A percentile compares a stretch with the other conserved stretches of the same genome.
Evolutionary conservation across 495 filamentous ascomycete genomes (phyloP).

Genomic region (Trypethelium eluteriae): DNA sequence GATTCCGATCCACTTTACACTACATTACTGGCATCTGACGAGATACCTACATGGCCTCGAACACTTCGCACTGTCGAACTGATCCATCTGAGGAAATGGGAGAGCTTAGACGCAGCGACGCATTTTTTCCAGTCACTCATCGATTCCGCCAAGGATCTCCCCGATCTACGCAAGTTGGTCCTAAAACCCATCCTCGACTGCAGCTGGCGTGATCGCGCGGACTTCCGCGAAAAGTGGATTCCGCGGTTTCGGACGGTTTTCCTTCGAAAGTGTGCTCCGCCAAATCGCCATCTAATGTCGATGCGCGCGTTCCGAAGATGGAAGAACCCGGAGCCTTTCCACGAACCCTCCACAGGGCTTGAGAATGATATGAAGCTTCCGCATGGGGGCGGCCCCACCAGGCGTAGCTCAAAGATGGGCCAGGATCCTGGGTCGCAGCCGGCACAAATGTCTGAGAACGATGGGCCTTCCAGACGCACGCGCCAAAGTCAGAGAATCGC

Average conservation of each 20-base stretch:
- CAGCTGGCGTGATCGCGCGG: constrained; percentile 68
- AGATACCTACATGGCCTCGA: constrained; percentile 68
- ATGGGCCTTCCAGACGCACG: background rate
- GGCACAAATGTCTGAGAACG: background rate
- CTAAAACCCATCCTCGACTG: constrained; percentile 66
- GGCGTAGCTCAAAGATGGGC: background rate
- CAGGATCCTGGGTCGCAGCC: background rate
- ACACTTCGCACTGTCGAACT: constrained; percentile 63
- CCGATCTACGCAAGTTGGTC: constrained; percentile 54
- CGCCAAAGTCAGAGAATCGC: background rate
- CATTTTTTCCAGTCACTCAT: constrained; percentile 70
- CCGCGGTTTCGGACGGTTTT: constrained; percentile 57
- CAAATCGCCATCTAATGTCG: constrained; percentile 38
- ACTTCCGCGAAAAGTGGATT: constrained; percentile 66
- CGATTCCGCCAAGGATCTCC: constrained; percentile 55
- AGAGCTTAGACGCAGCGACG: constrained; percentile 49
- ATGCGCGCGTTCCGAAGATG: constrained; percentile 27
- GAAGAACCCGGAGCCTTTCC: constrained; percentile 19
- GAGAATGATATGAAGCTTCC: background rate
- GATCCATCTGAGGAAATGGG: constrained; percentile 64
- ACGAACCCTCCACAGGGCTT: background rate
- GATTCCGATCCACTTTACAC: constrained; percentile 67
- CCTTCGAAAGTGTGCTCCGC: constrained; percentile 47
- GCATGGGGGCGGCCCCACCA: background rate
- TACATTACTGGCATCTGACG: constrained; percentile 47